Base-by-base conservation (phyloP, 1,284 basidiomycete genomes). In the Apiotrichum gamsii region DNA sequence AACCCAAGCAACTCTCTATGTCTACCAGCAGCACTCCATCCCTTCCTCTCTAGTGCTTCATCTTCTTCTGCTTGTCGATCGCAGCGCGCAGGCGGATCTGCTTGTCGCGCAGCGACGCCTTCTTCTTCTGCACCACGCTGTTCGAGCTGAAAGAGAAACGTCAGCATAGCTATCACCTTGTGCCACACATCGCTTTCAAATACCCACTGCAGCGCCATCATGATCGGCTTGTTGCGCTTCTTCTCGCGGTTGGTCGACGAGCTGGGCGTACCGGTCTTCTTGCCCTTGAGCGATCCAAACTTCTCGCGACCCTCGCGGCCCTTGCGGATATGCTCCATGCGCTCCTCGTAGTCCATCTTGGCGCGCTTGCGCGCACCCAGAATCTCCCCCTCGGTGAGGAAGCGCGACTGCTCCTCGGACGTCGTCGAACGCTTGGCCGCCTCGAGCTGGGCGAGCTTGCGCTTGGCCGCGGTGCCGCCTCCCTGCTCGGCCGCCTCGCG, bases 271-370 rank as follows among this genome's bases (percentile, higher is more conserved):
- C 77, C 85, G 55, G 82, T 87, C 74, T 87, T 84, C 77, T 93
- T 93, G 30, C 90, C 90, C 75, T 85, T 90, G 58, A 80, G 72
- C 44, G 84, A 87, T 6, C 90, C 90, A 65, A 84, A 99, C 76
- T 96, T 97, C 64, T 95, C 93, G 42, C 95, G 80, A 0, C 90
- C 95, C 71, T 98, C 93, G 25, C 94, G 80, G 1, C 94, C 94
- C 69, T 90, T 86, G 64, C 86, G 82, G 59, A 98, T 89, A 15
- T 83, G 85, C 3, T 87, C 91, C 74, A 98, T 82, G 19, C 94
- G 84, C 69, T 95, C 94, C 51, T 90, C 90, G 70, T 98, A 97
- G 64, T 90, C 87, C 3, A 87, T 82, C 72, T 97, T 99, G 25
- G 80, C 79, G 74, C 91, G 95, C 76, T 97, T 98, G 48, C 88